Base-by-base conservation (phyloP, 352 stramenopile species). In the Pythium monospermum region DNA sequence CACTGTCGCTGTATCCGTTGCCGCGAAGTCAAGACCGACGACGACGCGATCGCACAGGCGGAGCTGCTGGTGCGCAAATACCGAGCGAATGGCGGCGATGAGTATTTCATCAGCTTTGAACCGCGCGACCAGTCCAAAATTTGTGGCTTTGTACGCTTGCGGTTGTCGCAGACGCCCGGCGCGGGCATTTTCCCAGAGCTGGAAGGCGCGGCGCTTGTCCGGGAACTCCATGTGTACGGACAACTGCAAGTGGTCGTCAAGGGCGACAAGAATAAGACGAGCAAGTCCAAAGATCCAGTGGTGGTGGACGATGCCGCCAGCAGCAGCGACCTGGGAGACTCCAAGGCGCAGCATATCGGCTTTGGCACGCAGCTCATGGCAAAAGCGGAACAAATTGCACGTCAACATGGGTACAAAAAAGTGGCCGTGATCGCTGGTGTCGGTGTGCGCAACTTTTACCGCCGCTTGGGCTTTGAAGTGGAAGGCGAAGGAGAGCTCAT, bases 21-120 rank as follows among this genome's bases (percentile, higher is more conserved):
- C 51, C 83, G 91, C 35, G 91, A 97, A 57, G 86, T 97, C 28
- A 92, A 92, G 57, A 88, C 76, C 21, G 79, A 96, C 48, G 85
- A 94, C 42, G 67, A 67, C 1, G 83, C 85, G 28, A 91, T 93
- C 51, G 64, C 78, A 4, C 62, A 68, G 1, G 84, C 84, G 1
- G 69, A 92, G 47, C 74, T 83, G 42, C 50, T 94, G 5, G 59
- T 87, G 51, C 84, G 84, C 27, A 66, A 78, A 49, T 97, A 97
- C 66, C 61, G 80, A 19, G 87, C 86, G 3, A 94, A 94, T 44
- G 82, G 85, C 15, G 91, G 84, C 4, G 64, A 80, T 28, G 91
- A 97, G 62, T 95, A 93, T 55, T 97, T 97, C 54, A 75, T 97
- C 28, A 95, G 79, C 58, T 97, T 96, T 35, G 91, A 97, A 67